Conservation (phyloP, 106 monocot species). For the Amphibolis antarctica region DNA sequence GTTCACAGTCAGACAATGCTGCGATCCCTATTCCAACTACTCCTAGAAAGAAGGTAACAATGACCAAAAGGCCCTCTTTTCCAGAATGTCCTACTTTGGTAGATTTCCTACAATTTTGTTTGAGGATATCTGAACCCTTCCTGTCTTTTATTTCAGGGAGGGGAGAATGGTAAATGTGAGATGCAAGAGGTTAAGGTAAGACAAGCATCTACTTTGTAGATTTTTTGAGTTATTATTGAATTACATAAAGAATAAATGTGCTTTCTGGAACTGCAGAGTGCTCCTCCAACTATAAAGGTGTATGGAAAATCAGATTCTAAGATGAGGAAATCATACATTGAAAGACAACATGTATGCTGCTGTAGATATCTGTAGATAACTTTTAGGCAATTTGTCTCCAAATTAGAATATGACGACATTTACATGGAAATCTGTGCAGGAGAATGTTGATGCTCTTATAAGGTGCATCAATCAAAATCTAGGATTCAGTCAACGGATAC, state of each 20-base stretch:
- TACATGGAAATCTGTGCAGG: conserved; percentile 30
- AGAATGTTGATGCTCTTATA: conserved; percentile 57
- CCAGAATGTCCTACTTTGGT: too few relatives aligned
- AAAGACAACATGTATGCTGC: conserved; percentile 67
- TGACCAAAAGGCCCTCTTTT: background rate
- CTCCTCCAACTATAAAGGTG: conserved; percentile 42
- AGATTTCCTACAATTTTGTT: background rate
- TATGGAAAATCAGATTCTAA: conserved; percentile 44
- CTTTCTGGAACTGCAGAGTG: conserved; percentile 51
- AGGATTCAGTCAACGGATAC: conserved; percentile 64
- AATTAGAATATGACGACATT: background rate
- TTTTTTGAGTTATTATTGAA: background rate
- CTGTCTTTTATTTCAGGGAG: conserved; percentile 17
- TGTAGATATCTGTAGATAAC: background rate
- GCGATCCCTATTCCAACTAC: conserved; percentile 31
- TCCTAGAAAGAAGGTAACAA: conserved; percentile 43
- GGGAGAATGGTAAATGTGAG: conserved; percentile 40
- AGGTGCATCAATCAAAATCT: conserved; percentile 51
- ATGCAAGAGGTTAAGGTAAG: conserved; percentile 36
- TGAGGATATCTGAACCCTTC: conserved; percentile 3
- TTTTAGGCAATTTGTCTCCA: background rate
- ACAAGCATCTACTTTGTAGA: background rate
- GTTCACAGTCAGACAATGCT: conserved; percentile 50
- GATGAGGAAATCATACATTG: conserved; percentile 42
- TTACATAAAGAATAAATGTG: background rate